Evolutionary conservation across 192 early-diverging fungal species (phyloP).

Genomic region (Pilobolus umbonatus): DNA sequence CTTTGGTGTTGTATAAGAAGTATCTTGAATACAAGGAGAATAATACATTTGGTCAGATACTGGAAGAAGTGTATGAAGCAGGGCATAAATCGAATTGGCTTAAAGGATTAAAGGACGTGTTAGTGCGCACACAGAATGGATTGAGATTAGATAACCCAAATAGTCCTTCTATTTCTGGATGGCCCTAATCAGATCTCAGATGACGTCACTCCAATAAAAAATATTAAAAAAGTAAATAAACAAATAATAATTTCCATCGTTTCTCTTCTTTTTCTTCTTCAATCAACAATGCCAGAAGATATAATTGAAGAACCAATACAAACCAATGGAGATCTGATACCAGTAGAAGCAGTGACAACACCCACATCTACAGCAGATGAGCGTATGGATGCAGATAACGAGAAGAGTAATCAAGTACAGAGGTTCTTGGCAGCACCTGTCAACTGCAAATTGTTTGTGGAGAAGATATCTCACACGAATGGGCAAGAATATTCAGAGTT

Average conservation of each 20-base stretch:
- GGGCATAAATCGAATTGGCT: slow-evolving; percentile 56
- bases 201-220: no score
- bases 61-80: slow-evolving; percentile 83
- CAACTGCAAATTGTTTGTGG: slow-evolving; percentile 31
- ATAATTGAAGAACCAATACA: not conserved
- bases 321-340: not conserved
- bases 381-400: not conserved
- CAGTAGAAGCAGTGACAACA: not conserved
- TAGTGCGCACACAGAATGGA: slow-evolving; percentile 6
- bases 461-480: slow-evolving; percentile 23
- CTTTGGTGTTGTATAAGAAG: slow-evolving; percentile 79
- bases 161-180: slow-evolving; percentile 10
- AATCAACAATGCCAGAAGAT: no score
- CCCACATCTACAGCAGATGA: not conserved
- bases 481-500: slow-evolving; percentile 41
- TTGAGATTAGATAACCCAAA: not conserved
- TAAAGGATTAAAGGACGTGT: slow-evolving; percentile 28
- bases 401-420: not conserved
- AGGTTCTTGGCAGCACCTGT: slow-evolving; percentile 22
- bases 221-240: no score
- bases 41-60: slow-evolving; percentile 63
- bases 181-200: no score
- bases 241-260: no score
- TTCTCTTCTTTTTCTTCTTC: no score
- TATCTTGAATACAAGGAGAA: slow-evolving; percentile 62